Evolutionary conservation across 331 rosid genomes (phyloP).

Genomic region (Ulmus americana): DNA sequence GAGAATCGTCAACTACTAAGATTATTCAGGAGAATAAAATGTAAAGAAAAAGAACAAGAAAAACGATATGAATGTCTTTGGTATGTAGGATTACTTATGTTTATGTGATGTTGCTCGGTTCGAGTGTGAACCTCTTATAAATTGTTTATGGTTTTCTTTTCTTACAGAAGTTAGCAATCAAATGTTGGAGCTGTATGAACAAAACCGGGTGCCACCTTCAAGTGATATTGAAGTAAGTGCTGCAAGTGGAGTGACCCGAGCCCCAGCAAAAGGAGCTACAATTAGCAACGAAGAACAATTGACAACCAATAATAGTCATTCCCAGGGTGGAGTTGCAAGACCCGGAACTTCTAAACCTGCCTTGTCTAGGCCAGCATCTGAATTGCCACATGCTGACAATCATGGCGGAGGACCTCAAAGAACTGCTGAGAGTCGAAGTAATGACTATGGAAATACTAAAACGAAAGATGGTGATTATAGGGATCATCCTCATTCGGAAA

Average conservation of each 20-base stretch:
- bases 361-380: conserved; percentile 45
- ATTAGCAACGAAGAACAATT: conserved; percentile 53
- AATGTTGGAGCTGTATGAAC: conserved; percentile 96
- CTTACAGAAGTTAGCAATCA: conserved; percentile 96
- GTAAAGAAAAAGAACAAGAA: too few relatives aligned
- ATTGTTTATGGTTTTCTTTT: conserved; percentile 6
- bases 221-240: conserved; percentile 64
- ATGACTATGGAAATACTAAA: conserved; percentile 58
- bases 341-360: conserved; percentile 46
- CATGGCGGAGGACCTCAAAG: conserved; percentile 37
- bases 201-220: conserved; percentile 66
- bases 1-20: too few relatives aligned
- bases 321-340: conserved; percentile 53
- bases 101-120: neutral
- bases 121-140: conserved; percentile 19
- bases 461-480: conserved; percentile 53
- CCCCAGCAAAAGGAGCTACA: conserved; percentile 28
- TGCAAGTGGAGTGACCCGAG: conserved; percentile 42
- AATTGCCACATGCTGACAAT: conserved; percentile 34
- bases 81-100: too few relatives aligned
- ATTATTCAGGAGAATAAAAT: too few relatives aligned
- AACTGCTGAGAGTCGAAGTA: conserved; percentile 40
- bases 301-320: conserved; percentile 41
- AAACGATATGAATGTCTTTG: too few relatives aligned
- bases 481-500: conserved; percentile 36